Conservation (phyloP, 1,284 basidiomycete genomes). For the Pterula multifida region DNA sequence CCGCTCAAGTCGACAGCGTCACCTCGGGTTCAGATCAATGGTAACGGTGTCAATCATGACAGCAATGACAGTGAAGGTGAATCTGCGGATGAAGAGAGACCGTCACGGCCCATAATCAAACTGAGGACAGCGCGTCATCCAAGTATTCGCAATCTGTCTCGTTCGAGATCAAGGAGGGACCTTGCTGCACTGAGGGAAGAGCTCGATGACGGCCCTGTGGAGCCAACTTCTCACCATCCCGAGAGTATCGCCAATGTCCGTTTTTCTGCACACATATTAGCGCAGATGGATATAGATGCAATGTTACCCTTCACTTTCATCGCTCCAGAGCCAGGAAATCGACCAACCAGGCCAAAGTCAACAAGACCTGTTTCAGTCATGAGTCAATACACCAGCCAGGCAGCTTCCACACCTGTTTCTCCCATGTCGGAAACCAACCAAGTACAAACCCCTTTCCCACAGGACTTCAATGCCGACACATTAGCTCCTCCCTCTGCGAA, state of each 20-base stretch:
- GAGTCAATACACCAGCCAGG: background rate
- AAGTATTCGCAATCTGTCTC: constrained; percentile 32
- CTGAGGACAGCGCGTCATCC: constrained; percentile 39
- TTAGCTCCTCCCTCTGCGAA: background rate
- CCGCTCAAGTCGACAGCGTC: constrained; percentile 16
- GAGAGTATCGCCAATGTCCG: constrained; percentile 63
- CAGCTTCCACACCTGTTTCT: constrained; percentile 14
- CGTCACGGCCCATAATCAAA: constrained; percentile 62
- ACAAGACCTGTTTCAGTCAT: constrained; percentile 12
- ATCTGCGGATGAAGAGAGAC: constrained; percentile 37
- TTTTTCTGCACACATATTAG: constrained; percentile 56
- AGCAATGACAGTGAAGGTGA: constrained; percentile 23
- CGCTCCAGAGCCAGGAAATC: constrained; percentile 44
- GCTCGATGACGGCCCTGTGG: constrained; percentile 37
- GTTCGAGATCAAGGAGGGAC: constrained; percentile 60
- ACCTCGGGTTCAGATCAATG: constrained; percentile 17
- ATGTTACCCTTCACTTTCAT: constrained; percentile 69
- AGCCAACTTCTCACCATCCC: constrained; percentile 43
- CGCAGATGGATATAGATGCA: constrained; percentile 39
- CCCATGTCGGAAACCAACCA: constrained; percentile 30
- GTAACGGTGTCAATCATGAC: constrained; percentile 13
- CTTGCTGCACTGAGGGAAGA: constrained; percentile 33
- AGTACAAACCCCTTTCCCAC: constrained; percentile 20
- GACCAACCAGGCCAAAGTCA: constrained; percentile 22
- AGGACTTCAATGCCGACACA: background rate